A percentile compares a stretch with the other conserved stretches of the same genome.
Conservation (phyloP, 2,329 filamentous ascomycete genomes). For the Hyphodiscus sp. region DNA sequence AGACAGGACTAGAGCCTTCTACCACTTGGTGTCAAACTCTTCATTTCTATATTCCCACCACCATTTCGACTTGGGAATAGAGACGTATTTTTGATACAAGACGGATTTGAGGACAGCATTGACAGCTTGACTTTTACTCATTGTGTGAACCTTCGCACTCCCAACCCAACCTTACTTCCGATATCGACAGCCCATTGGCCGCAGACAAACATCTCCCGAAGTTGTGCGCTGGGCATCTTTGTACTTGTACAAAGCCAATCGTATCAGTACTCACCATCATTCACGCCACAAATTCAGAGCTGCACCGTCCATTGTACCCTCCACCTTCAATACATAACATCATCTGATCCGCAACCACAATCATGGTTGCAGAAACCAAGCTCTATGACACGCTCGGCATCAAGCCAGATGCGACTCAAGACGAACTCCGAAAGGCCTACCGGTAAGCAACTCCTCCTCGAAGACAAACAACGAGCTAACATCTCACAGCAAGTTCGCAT, state of each 20-base stretch:
- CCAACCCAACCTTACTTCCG: no score
- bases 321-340: neutral
- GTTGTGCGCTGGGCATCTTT: no score
- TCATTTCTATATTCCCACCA: neutral
- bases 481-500: conserved; percentile 64
- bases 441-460: conserved; percentile 46
- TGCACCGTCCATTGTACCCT: neutral
- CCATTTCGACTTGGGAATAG: neutral
- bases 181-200: no score
- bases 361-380: conserved; percentile 91
- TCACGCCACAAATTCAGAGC: no score
- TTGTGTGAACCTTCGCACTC: no score
- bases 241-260: no score
- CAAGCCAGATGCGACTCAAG: conserved; percentile 73
- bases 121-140: no score
- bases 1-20: neutral
- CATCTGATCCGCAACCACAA: conserved; percentile 23
- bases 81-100: no score
- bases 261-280: no score
- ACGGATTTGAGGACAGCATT: no score
- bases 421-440: conserved; percentile 97
- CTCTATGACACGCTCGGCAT: conserved; percentile 83
- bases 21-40: neutral
- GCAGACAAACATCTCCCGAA: no score
- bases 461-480: conserved; percentile 13